phyloP scores from a whole-genome alignment of 139 green algal genomes.

The Desmodesmus armatus region DNA sequence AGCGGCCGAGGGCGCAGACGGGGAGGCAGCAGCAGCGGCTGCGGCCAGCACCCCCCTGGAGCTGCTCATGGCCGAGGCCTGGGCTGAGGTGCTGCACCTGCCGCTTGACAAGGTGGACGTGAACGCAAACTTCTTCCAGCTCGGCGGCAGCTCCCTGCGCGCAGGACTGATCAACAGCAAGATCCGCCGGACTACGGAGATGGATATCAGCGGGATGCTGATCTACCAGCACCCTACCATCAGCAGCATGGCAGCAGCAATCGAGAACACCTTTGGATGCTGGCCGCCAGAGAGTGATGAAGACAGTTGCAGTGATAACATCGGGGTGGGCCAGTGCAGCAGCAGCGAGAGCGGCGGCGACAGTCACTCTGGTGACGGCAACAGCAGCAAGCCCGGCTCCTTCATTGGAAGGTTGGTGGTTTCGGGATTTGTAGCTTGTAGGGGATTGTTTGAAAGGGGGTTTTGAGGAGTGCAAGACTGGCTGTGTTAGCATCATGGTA shows the following conservation, averaged over 20 bases:
- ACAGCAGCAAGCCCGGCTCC: neutral
- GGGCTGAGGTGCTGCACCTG: neutral
- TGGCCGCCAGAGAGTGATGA: neutral
- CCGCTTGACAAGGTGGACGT: neutral
- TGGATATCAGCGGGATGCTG: neutral
- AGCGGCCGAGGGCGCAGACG: neutral
- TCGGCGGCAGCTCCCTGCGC: slow-evolving; percentile 9
- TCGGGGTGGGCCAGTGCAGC: neutral
- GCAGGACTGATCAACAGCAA: slow-evolving; percentile 6
- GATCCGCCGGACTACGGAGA: neutral
- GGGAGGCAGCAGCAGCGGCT: neutral
- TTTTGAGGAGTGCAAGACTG: neutral
- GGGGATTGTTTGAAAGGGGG: neutral
- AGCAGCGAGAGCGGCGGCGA: neutral
- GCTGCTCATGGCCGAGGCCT: neutral
- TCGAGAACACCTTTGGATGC: neutral
- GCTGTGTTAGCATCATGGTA: too few relatives aligned
- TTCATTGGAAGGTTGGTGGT: neutral
- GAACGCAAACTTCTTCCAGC: neutral
- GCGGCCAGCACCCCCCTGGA: neutral
- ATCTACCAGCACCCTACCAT: slow-evolving; percentile 17
- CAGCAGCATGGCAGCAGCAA: neutral
- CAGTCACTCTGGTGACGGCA: neutral
- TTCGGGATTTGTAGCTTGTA: neutral
- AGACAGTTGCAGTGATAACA: neutral